Evolutionary conservation across 2,329 filamentous ascomycete genomes (phyloP).

Genomic region (Epichloe uncinata): DNA sequence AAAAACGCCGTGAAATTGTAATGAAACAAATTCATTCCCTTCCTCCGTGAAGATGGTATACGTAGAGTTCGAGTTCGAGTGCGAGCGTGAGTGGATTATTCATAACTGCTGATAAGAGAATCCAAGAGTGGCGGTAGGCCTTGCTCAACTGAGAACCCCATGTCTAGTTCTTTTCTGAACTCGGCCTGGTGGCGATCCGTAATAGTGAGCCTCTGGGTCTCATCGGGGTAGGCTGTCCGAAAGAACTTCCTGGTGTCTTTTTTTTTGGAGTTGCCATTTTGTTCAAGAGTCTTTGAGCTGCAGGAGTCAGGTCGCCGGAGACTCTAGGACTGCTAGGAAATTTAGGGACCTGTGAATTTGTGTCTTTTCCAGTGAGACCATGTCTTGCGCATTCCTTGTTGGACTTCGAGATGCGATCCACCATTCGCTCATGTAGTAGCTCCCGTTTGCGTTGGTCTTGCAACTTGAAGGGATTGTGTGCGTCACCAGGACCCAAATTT

Average conservation of each 20-base stretch:
- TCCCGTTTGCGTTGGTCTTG: constrained; percentile 64
- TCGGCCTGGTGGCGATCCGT: constrained; percentile 18
- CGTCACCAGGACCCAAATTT: constrained; percentile 44
- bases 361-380: constrained; percentile 45
- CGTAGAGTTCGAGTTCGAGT: background rate
- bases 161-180: constrained; percentile 10
- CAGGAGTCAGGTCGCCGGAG: constrained; percentile 52
- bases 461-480: constrained; percentile 71
- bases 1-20: background rate
- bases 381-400: constrained; percentile 50
- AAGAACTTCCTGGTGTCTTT: constrained; percentile 18
- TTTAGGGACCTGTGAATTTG: constrained; percentile 50
- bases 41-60: background rate
- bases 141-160: background rate
- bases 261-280: constrained; percentile 39
- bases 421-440: constrained; percentile 71
- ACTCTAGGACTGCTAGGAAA: constrained; percentile 54
- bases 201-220: constrained; percentile 26
- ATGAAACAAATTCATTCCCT: background rate
- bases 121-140: background rate
- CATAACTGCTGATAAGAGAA: background rate
- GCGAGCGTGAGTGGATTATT: background rate
- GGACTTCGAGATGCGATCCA: constrained; percentile 63
- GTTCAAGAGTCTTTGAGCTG: constrained; percentile 55
- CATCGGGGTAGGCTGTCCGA: constrained; percentile 24